Evolutionary conservation across 2,329 filamentous ascomycete species (phyloP), one percentile per base, ranked within the genome.

Genomic region (Diaporthe destruens): DNA sequence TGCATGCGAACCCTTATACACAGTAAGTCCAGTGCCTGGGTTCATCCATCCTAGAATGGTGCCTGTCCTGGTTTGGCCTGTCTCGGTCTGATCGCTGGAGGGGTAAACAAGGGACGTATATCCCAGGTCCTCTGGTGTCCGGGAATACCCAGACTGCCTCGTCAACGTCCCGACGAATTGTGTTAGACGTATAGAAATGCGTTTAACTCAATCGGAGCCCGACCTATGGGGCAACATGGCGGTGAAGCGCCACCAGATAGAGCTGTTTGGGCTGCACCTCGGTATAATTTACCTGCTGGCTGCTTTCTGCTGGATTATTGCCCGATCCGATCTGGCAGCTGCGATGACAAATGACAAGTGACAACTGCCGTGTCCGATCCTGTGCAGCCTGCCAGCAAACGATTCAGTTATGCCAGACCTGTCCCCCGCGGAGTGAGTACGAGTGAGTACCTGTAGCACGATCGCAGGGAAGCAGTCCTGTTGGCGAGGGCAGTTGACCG

Each of bases 211-310:
- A 66, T 39, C 61, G 61, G 47, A 39, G 47, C 61, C 61, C 47
- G 53, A 53, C n/a, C 14, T 14, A 53, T 18, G 51, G 44, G 29
- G 61, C 47, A 53, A 66, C 14, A 66, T 66, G 61, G 61, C 61
- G 61, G 61, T 66, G 61, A 66, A 53, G 61, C 61, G 61, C 61
- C 61, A 53, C 61, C 61, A 39, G n/a, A 53, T 29, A 66, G 7
- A 53, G 2, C 29, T 23, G 44, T 20, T 39, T 66, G 47, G 44
- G 32, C 47, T 6, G 61, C 32, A 36, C 29, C 44, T 23, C 47
- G 32, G 57, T 42, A 36, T 47, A 34, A 5, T 29, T 5, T 29
- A 29, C 29, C 5, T 2, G 29, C n/a, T 32, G 59, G 20, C 32
- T 14, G 49, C 25, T 7, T 51, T 36, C n/a, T 25, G 25, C 12